Percentiles rank a stretch among this genome's conserved stretches.
Evolutionary conservation across 1,284 basidiomycete genomes (phyloP).

Genomic region (Mycena sp.): DNA sequence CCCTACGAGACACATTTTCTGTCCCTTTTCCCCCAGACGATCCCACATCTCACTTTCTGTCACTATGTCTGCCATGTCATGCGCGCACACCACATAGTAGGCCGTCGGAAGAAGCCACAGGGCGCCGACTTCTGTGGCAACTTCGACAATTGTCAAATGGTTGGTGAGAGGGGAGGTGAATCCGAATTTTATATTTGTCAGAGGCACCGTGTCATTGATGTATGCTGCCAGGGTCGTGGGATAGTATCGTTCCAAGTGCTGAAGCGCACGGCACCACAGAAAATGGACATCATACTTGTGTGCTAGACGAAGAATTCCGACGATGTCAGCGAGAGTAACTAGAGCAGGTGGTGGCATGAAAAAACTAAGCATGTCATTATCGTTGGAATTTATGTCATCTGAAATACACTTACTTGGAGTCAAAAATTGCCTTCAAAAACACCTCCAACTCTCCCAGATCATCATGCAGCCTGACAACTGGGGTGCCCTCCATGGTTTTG

Average conservation of each 20-base stretch:
- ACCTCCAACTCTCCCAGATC: conserved; percentile 20
- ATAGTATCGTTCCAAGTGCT: too few species aligned
- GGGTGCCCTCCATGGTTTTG: conserved; percentile 28
- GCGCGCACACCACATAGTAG: not conserved
- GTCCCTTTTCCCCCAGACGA: not conserved
- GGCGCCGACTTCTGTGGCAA: conserved; percentile 4
- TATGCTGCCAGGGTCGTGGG: too few species aligned
- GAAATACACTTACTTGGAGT: conserved; percentile 14
- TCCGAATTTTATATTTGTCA: too few species aligned
- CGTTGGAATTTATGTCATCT: not conserved
- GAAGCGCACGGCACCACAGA: too few species aligned
- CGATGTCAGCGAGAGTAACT: too few species aligned
- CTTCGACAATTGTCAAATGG: not conserved
- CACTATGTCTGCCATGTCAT: not conserved
- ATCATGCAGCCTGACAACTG: conserved; percentile 30
- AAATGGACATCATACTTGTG: too few species aligned
- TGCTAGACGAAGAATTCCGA: too few species aligned
- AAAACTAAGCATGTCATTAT: not conserved
- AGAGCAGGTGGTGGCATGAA: not conserved
- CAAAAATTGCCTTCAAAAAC: conserved; percentile 29
- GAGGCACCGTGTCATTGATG: too few species aligned
- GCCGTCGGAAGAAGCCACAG: conserved; percentile 15
- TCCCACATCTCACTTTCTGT: not conserved
- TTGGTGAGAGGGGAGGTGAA: too few species aligned
- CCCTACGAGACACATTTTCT: not conserved